These are phyloP conservation scores for Colletotrichum sp. DNA, from an alignment of 2,329 filamentous ascomycete species.

Conservation along the genomic window DNA sequence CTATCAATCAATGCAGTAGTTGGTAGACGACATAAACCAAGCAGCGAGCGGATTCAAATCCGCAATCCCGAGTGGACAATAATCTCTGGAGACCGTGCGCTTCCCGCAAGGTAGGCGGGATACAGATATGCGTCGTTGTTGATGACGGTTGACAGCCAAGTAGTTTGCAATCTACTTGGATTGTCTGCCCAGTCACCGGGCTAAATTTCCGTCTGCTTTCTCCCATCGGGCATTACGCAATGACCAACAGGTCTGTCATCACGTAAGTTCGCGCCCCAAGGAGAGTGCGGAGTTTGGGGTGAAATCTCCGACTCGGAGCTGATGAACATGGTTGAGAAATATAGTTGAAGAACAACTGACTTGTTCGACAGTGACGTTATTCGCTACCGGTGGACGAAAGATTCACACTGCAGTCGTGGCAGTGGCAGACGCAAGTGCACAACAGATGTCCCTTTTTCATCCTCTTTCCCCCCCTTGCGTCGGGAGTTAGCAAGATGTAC, in stretches of 20 bases:
- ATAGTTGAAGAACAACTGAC: neutral
- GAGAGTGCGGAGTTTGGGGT: neutral
- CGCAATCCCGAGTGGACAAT: neutral
- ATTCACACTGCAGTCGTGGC: neutral
- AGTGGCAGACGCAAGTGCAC: neutral
- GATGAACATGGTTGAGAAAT: neutral
- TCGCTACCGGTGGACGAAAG: neutral
- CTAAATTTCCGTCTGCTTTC: neutral
- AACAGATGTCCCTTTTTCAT: neutral
- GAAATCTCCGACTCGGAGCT: neutral
- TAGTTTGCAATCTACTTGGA: neutral
- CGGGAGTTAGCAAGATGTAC: neutral
- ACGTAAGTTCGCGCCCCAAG: neutral
- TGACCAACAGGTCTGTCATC: neutral
- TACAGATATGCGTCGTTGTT: neutral
- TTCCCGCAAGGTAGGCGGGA: neutral
- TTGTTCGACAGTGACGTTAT: neutral
- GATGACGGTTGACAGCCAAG: neutral
- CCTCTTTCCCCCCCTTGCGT: neutral
- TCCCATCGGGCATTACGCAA: neutral
- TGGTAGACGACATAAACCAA: neutral
- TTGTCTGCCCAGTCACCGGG: neutral
- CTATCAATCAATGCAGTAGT: neutral
- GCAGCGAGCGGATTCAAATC: neutral
- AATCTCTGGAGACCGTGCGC: neutral